Evolutionary conservation across 169 alveolate genomes (phyloP).

Genomic region (Plasmodium sp.): DNA sequence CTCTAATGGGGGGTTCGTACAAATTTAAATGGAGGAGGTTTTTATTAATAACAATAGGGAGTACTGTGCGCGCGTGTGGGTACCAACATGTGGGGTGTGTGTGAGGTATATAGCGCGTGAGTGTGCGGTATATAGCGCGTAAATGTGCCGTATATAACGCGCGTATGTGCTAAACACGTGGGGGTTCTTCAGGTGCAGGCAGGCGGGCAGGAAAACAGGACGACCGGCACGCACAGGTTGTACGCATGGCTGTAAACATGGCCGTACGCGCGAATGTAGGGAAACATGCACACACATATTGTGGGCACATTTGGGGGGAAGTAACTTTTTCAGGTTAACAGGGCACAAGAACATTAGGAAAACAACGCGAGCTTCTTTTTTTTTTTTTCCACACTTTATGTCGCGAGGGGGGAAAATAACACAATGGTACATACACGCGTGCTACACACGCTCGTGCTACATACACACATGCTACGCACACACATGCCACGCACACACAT

Average conservation of each 20-base stretch:
- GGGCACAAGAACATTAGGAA: background rate
- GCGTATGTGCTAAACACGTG: background rate
- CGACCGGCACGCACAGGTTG: background rate
- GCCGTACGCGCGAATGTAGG: background rate
- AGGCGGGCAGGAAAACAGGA: background rate
- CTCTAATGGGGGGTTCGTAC: constrained; percentile 22
- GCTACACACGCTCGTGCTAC: background rate
- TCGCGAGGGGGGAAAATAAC: background rate
- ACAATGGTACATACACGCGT: background rate
- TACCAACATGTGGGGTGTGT: background rate
- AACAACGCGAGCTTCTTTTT: background rate
- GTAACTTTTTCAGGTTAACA: background rate
- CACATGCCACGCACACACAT: too few relatives aligned
- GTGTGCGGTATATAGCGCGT: background rate
- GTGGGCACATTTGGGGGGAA: background rate
- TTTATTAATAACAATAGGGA: background rate
- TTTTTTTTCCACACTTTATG: background rate
- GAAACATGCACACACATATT: background rate
- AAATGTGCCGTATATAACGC: background rate
- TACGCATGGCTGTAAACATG: background rate
- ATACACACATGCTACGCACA: background rate
- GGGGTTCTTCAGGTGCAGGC: background rate
- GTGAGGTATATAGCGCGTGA: background rate
- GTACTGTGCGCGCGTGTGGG: background rate
- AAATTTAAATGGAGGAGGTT: constrained; percentile 2